Evolutionary conservation across 2,329 filamentous ascomycete genomes (phyloP), one percentile per base, ranked within the genome.

Genomic region (Venturia aucupariae): DNA sequence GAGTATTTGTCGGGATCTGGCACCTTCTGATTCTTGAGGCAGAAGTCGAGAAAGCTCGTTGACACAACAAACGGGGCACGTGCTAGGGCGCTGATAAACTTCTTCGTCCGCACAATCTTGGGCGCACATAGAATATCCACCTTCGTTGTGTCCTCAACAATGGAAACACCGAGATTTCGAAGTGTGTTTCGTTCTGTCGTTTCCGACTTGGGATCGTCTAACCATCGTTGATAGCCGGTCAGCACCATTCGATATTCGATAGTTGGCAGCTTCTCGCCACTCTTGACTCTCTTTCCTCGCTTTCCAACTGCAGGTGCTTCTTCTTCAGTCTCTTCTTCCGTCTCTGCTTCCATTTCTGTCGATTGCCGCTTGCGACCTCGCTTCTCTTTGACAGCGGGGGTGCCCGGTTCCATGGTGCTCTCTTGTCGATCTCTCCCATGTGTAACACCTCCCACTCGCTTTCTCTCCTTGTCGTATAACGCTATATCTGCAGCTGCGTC

Each of bases 401-500:
- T 62, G 42, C 30, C 44, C 27, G 46, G 46, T 6, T 71, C 11
- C 68, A 70, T 24, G 69, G 62, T 75, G 78, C 72, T 78, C 82
- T 69, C 76, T 77, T 75, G 61, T 32, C 78, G 75, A 68, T 80
- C 73, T 17, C 83, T 81, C 35, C 85, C 85, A 68, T 87, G 83
- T 13, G 84, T 77, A 3, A 88, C 83, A 48, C 86, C 86, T 17
- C 86, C 86, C 57, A 83, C 84, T 24, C 94, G 86, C 78, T 96
- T 97, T 79, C 85, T 91, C 77, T 99, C 94, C 73, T 94, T 96
- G 72, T 97, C 89, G 71, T 94, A 99, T 39, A 95, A 79, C 2
- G 88, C 88, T 71, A 97, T 92, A 72, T 99, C 94, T 0, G 88
- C 84, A 0, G 90, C 92, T 65, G 93, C 80, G 42, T 85, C 83